These are phyloP conservation scores for Pulicaria dysenterica DNA, from an alignment of 129 eudicot genomes.

Conservation along the genomic window DNA sequence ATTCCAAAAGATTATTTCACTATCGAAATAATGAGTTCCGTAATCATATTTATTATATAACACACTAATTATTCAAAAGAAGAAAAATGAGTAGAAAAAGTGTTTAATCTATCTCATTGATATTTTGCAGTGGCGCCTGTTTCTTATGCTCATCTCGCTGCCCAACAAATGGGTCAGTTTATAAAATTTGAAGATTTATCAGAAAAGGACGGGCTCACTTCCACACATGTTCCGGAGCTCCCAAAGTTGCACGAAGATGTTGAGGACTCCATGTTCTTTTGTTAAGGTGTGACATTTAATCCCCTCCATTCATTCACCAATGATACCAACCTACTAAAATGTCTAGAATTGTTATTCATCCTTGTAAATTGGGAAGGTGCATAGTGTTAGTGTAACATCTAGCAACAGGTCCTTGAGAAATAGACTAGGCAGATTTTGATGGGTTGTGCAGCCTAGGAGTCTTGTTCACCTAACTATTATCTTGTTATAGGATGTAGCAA, in stretches of 20 bases:
- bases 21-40: not conserved
- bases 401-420: constrained; percentile 10
- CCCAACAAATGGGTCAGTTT: constrained; percentile 83
- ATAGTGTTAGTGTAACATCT: constrained; percentile 6
- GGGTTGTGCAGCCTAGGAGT: constrained; percentile 29
- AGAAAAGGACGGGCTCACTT: constrained; percentile 43
- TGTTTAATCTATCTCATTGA: not conserved
- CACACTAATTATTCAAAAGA: no score
- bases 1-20: no score
- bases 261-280: constrained; percentile 86
- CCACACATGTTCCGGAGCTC: constrained; percentile 56
- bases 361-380: constrained; percentile 36
- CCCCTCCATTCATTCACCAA: not conserved
- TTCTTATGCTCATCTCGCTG: constrained; percentile 94
- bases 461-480: constrained; percentile 12
- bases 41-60: not conserved
- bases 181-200: constrained; percentile 64
- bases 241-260: constrained; percentile 72
- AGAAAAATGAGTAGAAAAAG: no score
- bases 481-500: constrained; percentile 26
- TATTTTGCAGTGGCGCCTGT: constrained; percentile 77
- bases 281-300: constrained; percentile 45
- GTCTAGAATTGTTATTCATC: constrained; percentile 9
- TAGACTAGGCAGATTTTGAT: constrained; percentile 10
- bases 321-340: not conserved